Percentiles rank a stretch among this genome's conserved stretches.
Conservation (phyloP, 1,284 basidiomycete genomes). For the Sanghuangporus weigelae region DNA sequence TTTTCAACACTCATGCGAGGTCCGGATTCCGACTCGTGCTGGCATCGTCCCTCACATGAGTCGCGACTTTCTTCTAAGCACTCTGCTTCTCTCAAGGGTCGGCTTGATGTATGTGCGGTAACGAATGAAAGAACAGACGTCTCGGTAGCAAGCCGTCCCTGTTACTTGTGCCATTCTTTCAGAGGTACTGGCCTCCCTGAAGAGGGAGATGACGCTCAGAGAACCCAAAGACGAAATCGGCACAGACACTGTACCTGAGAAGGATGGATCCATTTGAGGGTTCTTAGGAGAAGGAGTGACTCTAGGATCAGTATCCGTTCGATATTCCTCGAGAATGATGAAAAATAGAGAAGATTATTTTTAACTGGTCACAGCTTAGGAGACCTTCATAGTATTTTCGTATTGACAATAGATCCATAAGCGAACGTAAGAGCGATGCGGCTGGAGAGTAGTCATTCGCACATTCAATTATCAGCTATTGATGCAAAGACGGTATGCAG, state of each 20-base stretch:
- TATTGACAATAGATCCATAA: too few species aligned
- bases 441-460: too few species aligned
- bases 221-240: background rate
- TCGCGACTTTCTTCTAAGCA: background rate
- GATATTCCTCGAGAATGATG: too few species aligned
- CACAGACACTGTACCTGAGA: background rate
- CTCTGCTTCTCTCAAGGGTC: background rate
- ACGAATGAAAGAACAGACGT: background rate
- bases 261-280: background rate
- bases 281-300: too few species aligned
- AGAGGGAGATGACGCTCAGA: background rate
- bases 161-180: background rate
- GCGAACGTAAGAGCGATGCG: too few species aligned
- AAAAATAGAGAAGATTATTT: too few species aligned
- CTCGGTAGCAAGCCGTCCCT: background rate
- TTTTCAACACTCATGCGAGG: background rate
- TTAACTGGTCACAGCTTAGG: too few species aligned
- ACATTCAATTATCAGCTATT: too few species aligned
- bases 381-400: too few species aligned
- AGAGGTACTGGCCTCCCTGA: background rate
- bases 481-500: too few species aligned
- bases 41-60: background rate
- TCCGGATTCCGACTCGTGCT: background rate
- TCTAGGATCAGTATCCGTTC: too few species aligned
- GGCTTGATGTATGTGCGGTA: background rate